Conservation (phyloP, 345 rosid genomes). For the Gossypium sturtianum region DNA sequence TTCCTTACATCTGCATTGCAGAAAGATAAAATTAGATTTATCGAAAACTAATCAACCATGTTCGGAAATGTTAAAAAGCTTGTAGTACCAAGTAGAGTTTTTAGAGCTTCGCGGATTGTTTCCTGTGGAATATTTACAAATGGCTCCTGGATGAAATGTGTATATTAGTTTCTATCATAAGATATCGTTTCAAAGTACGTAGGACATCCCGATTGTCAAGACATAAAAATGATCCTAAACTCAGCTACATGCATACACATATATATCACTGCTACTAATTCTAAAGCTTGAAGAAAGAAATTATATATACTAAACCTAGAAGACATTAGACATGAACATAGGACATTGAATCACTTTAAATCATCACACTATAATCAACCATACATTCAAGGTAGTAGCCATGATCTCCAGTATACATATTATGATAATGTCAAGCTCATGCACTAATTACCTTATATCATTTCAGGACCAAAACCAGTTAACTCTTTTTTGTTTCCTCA, state of each 20-base stretch:
- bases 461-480: background rate
- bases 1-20: constrained; percentile 64
- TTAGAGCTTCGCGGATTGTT: constrained; percentile 77
- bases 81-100: constrained; percentile 69
- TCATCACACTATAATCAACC: background rate
- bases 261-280: background rate
- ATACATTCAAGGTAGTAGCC: background rate
- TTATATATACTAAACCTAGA: background rate
- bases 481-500: background rate
- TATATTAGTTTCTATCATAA: constrained; percentile 5
- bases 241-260: background rate
- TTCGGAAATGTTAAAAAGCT: background rate
- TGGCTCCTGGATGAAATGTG: constrained; percentile 57
- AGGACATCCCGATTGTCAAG: background rate
- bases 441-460: background rate
- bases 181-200: background rate
- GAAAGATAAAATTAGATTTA: constrained; percentile 1
- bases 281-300: background rate
- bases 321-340: background rate
- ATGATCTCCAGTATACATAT: background rate
- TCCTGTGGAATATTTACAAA: constrained; percentile 76
- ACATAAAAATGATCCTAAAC: background rate
- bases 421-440: background rate
- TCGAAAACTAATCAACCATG: background rate
- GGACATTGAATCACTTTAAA: background rate